Conservation (phyloP, 257 asterid genomes). For the Henckelia pumila region DNA sequence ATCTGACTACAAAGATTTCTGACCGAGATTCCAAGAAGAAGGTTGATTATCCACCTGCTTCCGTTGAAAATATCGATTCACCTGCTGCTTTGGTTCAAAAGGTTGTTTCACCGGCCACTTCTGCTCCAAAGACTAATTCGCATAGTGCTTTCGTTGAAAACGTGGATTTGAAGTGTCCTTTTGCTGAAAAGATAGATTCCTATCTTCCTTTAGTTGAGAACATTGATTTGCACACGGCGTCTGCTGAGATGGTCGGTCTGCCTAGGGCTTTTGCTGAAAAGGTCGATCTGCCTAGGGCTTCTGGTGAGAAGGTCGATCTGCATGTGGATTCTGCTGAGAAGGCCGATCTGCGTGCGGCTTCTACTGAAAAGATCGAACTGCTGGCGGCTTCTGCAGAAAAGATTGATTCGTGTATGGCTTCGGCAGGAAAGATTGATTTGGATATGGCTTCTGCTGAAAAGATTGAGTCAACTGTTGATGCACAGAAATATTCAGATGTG, state of each 20-base stretch:
- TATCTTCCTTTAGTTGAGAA: slow-evolving; percentile 26
- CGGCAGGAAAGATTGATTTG: not conserved
- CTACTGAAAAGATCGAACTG: not conserved
- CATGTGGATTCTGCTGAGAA: slow-evolving; percentile 5
- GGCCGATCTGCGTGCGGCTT: not conserved
- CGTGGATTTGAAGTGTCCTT: not conserved
- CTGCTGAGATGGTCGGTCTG: not conserved
- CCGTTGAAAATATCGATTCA: slow-evolving; percentile 26
- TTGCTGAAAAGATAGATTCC: slow-evolving; percentile 27
- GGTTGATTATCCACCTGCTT: slow-evolving; percentile 29
- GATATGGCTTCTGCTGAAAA: slow-evolving; percentile 25
- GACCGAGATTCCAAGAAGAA: slow-evolving; percentile 19
- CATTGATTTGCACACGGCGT: slow-evolving; percentile 31
- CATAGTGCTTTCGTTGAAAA: slow-evolving; percentile 24
- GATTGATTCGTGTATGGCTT: not conserved
- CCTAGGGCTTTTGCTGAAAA: slow-evolving; percentile 20
- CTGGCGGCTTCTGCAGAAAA: not conserved
- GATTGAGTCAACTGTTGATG: slow-evolving; percentile 32
- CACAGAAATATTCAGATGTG: slow-evolving; percentile 36
- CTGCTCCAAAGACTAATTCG: slow-evolving; percentile 29
- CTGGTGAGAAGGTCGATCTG: slow-evolving; percentile 24
- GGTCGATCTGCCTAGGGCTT: slow-evolving; percentile 24
- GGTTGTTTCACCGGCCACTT: not conserved
- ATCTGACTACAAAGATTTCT: slow-evolving; percentile 18
- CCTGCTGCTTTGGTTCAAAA: slow-evolving; percentile 16